A percentile compares a stretch with the other conserved stretches of the same genome.
Evolutionary conservation across 495 filamentous ascomycete genomes (phyloP).

Genomic region (Podospora comata): DNA sequence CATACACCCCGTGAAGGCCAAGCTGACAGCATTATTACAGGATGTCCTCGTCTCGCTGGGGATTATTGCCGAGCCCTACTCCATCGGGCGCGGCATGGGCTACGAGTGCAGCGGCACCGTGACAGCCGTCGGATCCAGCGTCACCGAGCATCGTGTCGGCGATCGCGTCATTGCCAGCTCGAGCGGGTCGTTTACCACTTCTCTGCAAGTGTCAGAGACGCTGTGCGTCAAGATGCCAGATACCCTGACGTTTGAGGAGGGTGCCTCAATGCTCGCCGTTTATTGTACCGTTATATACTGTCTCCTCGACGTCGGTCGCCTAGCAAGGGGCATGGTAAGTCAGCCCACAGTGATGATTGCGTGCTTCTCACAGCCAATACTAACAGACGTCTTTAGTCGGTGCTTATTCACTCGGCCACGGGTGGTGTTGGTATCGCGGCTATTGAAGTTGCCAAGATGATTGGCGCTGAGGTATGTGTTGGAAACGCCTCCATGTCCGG

Average conservation of each 20-base stretch:
- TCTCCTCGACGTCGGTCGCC: too few relatives aligned
- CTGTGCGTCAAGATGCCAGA: too few relatives aligned
- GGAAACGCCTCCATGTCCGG: conserved; percentile 15
- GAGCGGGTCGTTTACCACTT: conserved; percentile 5
- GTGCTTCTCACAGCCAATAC: too few relatives aligned
- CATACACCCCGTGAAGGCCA: too few relatives aligned
- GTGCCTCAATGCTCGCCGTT: too few relatives aligned
- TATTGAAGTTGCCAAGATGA: conserved; percentile 13
- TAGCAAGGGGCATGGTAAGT: too few relatives aligned
- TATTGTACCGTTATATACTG: too few relatives aligned
- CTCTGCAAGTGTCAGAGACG: too few relatives aligned
- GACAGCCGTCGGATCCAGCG: conserved; percentile 46
- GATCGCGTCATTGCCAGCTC: conserved; percentile 35
- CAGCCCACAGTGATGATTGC: too few relatives aligned
- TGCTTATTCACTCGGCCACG: conserved; percentile 48
- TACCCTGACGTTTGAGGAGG: too few relatives aligned
- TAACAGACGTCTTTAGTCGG: conserved; percentile 11
- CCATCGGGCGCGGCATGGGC: conserved; percentile 10
- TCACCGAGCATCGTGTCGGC: conserved; percentile 23
- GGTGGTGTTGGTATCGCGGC: conserved; percentile 29
- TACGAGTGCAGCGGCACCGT: conserved; percentile 34
- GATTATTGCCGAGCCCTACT: neutral
- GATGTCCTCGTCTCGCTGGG: too few relatives aligned
- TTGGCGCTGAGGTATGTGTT: neutral
- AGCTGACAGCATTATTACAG: neutral